Evolutionary conservation across 2,329 filamentous ascomycete species (phyloP), one percentile per base, ranked within the genome.

Genomic region (Cladosporium halotolerans): DNA sequence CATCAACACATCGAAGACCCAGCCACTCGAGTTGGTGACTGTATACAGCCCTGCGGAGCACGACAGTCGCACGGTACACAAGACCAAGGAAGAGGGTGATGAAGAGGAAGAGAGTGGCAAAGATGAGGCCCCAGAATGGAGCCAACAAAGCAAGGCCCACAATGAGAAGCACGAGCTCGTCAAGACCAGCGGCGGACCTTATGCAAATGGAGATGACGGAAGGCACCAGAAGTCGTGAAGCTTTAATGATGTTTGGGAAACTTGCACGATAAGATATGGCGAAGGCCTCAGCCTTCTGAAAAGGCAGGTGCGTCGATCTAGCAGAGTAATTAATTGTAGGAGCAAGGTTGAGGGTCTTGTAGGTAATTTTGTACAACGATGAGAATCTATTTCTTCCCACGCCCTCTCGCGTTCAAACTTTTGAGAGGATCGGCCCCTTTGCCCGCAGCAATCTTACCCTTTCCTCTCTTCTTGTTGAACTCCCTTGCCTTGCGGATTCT

Each of bases 401-500:
- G 60, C 9, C 67, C 66, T 43, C 56, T 63, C 6, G 58, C 66
- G 55, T 89, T 95, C 70, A 96, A 93, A 8, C 86, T 91, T 76
- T 92, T 95, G 66, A 96, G 74, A 6, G 92, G 91, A 75, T 97
- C 89, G 49, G 81, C 74, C 70, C 85, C 92, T 63, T 83, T 81
- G n/a, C 77, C 75, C 39, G 74, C 77, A 58, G 74, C 66, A 58
- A 79, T 75, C 61, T 76, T 78, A 55, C 79, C 75, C 67, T 82
- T 73, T 1, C 68, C 66, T 57, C 72, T 74, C 13, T 68, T 68
- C 58, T 68, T 68, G 53, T 72, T 74, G 16, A 70, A 66, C 59
- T 68, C 72, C 68, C 64, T 65, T 40, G 64, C 68, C 56, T 65
- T 70, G 48, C 77, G 71, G 57, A 79, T 77, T 47, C 73, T 70